Base-by-base conservation (phyloP, 192 early-diverging fungal species). In the Spizellomyces sp. region DNA sequence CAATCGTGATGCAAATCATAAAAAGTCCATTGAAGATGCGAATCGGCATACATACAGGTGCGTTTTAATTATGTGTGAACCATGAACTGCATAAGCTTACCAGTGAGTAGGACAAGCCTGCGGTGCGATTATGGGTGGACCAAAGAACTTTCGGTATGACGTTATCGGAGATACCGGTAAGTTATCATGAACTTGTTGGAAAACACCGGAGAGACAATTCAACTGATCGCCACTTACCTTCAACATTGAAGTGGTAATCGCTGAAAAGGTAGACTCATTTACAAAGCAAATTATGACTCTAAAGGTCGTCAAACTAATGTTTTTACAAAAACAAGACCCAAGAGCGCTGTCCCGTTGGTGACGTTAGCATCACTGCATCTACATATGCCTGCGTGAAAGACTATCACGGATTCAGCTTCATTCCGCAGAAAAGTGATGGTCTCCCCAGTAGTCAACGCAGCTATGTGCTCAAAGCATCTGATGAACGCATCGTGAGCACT, bases 71-170 rank as follows among this genome's bases (percentile, higher is more conserved):
- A 36, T 36, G 27, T 36, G 3, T 36, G 0, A 36, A 36, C 3
- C 27, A 36, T 36, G 27, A 36, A 36, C 27, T 36, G 27, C 27
- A 36, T 36, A 0, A 36, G 3, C 27, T 36, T 36, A 36, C 27
- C 27, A 14, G 12, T 12, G 43, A 70, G 46, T 21, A 76, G 76
- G 82, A 15, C 79, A 75, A 12, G 66, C 72, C 41, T 68, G 67
- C 48, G 79, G 77, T n/a, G 83, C 79, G n/a, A 84, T 84, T 60
- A 80, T 81, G 79, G 83, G 83, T n/a, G 83, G 83, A 15, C 77
- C 78, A 5, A 77, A 78, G 57, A 84, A 84, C 56, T 84, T 84
- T 60, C 71, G 83, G 43, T 81, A 81, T 50, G 80, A 84, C 62
- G 61, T 83, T 41, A 60, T 83, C 60, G 82, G 82, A 50, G 79